These are phyloP conservation scores for Hortaea sp. DNA, from an alignment of 2,329 filamentous ascomycete species.

Conservation along the genomic window DNA sequence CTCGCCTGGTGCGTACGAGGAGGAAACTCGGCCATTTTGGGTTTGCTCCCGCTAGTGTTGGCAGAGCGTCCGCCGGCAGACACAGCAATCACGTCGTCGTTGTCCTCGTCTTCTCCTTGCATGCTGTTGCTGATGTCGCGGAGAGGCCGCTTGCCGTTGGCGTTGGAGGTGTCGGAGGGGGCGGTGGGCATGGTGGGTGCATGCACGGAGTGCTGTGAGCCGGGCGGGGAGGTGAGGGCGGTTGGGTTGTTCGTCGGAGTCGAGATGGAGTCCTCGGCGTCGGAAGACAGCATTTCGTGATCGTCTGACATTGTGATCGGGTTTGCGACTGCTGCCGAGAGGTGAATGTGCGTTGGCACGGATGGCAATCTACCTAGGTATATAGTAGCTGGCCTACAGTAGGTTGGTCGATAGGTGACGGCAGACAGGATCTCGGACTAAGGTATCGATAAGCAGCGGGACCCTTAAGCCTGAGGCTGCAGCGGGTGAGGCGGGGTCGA, in stretches of 20 bases:
- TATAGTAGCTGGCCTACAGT: no score
- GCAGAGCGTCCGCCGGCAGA: conserved; percentile 7
- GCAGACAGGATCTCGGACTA: no score
- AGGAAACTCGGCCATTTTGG: conserved; percentile 8
- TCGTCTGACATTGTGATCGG: conserved; percentile 30
- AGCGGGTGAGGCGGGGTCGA: no score
- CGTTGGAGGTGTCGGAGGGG: conserved; percentile 21
- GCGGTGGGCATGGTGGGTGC: conserved; percentile 11
- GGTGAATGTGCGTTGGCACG: no score
- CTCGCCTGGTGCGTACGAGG: conserved; percentile 19
- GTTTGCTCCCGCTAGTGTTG: conserved; percentile 7
- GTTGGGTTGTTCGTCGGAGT: conserved; percentile 12
- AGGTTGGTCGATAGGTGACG: no score
- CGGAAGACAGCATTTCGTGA: conserved; percentile 43
- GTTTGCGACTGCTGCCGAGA: no score
- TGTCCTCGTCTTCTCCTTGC: conserved; percentile 20
- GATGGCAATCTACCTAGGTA: no score
- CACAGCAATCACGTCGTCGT: not conserved
- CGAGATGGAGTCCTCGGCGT: conserved; percentile 23
- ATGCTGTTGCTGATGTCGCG: conserved; percentile 20
- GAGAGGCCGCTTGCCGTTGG: conserved; percentile 27
- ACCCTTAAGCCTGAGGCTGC: no score
- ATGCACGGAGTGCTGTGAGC: conserved; percentile 34
- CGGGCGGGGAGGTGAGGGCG: conserved; percentile 42
- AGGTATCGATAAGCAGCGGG: no score